Evolutionary conservation across 306 rosid species (phyloP), one percentile per base, ranked within the genome.

Genomic region (Rubus idaeus): DNA sequence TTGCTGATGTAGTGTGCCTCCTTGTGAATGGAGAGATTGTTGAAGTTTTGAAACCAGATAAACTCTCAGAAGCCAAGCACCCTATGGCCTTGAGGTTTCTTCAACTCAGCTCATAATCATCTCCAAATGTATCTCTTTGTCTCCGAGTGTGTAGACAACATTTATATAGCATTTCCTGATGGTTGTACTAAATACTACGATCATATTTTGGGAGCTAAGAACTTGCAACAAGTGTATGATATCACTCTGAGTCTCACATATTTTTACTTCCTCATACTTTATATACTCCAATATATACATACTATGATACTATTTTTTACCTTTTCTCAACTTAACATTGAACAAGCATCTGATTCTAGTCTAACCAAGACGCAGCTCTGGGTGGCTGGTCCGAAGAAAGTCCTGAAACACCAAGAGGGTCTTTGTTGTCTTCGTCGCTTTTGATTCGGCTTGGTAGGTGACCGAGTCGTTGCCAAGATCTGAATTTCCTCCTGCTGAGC

Each of bases 81-180:
- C 98, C 97, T 40, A 89, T 90, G 97, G 97, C 98, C 3, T 87
- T 72, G 40, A 89, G 87, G 83, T 95, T 92, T 74, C 96, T 95
- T 78, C 35, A 95, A 66, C 93, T 95, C 80, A 89, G 93, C 84
- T 85, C 89, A 20, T 91, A 78, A 79, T 12, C 11, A 41, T 55
- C 55, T 61, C 47, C 17, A 6, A 4, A 23, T 67, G 53, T 23
- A n/a, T 26, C 44, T 76, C 52, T 64, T 8, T 75, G 30, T 50
- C 5, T 62, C 1, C 18, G 49, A 39, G 5, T 56, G 61, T 4
- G 51, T 20, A 8, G 53, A 10, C 17, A 23, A 60, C 62, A 58
- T 26, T 58, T 44, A 26, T 0, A 5, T 21, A 44, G 46, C 77
- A 74, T 41, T 44, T 9, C 12, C 49, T 40, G 23, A 37, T 39